Conservation (phyloP, 2,329 filamentous ascomycete species). For the Epichloe amarillans region DNA sequence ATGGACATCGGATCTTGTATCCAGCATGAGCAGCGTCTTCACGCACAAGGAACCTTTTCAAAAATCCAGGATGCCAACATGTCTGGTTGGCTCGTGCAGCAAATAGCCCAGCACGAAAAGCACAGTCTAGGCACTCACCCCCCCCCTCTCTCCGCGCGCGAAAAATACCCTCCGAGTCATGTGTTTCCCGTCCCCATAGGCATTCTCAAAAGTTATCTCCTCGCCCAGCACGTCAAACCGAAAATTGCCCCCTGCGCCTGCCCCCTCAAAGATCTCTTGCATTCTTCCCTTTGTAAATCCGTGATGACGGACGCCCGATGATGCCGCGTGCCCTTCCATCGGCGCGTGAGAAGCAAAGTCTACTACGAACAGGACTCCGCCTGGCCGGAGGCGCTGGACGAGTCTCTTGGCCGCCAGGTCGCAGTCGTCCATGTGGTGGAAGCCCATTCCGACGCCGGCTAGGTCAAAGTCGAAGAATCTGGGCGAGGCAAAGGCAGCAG, state of each 20-base stretch:
- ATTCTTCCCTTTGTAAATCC: conserved; percentile 52
- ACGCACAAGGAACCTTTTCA: too few species aligned
- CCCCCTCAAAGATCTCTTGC: conserved; percentile 46
- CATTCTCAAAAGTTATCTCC: conserved; percentile 29
- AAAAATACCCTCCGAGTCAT: conserved; percentile 27
- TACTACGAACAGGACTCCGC: conserved; percentile 53
- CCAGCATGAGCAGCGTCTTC: too few species aligned
- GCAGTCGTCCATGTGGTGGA: conserved; percentile 57
- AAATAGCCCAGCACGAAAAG: too few species aligned
- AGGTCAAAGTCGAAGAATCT: conserved; percentile 60
- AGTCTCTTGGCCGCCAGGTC: conserved; percentile 44
- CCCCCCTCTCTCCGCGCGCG: conserved; percentile 12
- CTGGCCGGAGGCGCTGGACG: conserved; percentile 46
- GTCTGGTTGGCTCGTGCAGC: too few species aligned
- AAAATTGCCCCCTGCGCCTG: conserved; percentile 46
- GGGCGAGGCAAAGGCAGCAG: conserved; percentile 41
- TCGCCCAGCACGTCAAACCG: conserved; percentile 39
- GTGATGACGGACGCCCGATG: conserved; percentile 46
- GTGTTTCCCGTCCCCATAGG: conserved; percentile 18
- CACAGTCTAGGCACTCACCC: too few species aligned
- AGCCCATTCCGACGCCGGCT: conserved; percentile 46
- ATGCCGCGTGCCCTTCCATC: conserved; percentile 10
- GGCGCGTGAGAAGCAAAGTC: conserved; percentile 49
- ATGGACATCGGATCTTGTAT: too few species aligned
- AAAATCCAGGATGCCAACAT: too few species aligned